Conservation (phyloP, 805 yeast species). For the Monosporozyma solicola region DNA sequence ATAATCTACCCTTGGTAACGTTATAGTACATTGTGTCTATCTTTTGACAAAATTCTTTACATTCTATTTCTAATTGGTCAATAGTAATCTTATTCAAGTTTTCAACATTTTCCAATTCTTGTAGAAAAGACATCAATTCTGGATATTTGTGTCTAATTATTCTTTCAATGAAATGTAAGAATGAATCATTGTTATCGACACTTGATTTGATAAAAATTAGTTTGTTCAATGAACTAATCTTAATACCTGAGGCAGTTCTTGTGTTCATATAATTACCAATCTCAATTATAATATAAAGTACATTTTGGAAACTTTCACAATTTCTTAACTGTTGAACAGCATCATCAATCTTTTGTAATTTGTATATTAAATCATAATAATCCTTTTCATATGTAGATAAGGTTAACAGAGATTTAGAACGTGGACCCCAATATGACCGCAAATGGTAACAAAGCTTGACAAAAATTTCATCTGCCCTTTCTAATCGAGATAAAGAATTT, state of each 20-base stretch:
- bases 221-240: conserved; percentile 57
- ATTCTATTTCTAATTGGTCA: conserved; percentile 53
- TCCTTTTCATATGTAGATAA: conserved; percentile 54
- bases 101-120: conserved; percentile 45
- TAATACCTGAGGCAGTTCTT: conserved; percentile 64
- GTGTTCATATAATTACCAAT: conserved; percentile 80
- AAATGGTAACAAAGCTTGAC: conserved; percentile 60
- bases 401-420: conserved; percentile 54
- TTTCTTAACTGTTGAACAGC: conserved; percentile 46
- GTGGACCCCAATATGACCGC: conserved; percentile 61
- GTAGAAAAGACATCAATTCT: conserved; percentile 49
- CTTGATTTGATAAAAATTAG: conserved; percentile 60
- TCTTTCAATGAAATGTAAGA: conserved; percentile 67
- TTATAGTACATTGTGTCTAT: conserved; percentile 46
- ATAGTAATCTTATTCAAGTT: conserved; percentile 54
- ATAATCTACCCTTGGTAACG: conserved; percentile 52
- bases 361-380: conserved; percentile 48
- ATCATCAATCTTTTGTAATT: conserved; percentile 49
- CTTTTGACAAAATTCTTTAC: conserved; percentile 43
- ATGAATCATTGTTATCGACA: conserved; percentile 57
- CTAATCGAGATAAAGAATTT: conserved; percentile 38
- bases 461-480: conserved; percentile 62
- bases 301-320: conserved; percentile 46
- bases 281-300: conserved; percentile 57
- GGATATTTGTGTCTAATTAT: conserved; percentile 58